These are phyloP conservation scores for Rhodamnia argentea DNA, from an alignment of 345 rosid genomes.

Conservation along the genomic window DNA sequence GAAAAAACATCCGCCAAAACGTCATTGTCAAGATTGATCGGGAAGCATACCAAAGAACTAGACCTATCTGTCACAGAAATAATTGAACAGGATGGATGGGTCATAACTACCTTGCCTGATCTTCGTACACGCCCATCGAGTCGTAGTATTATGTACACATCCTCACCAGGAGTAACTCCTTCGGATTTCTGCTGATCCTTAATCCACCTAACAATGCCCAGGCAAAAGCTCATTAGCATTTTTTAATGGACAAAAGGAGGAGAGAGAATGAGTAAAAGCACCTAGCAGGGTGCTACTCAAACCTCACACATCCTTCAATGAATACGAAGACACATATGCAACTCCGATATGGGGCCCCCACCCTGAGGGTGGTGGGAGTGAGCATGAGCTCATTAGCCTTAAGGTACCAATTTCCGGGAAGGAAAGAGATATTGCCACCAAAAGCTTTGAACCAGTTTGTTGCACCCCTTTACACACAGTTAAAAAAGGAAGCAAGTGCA, in stretches of 20 bases:
- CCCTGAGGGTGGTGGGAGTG: not conserved
- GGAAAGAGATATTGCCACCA: not conserved
- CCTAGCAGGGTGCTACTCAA: not conserved
- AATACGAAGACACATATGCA: not conserved
- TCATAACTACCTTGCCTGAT: slow-evolving; percentile 65
- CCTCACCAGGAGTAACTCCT: slow-evolving; percentile 81
- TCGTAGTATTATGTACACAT: slow-evolving; percentile 78
- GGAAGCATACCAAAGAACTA: not conserved
- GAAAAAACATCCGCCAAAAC: not conserved
- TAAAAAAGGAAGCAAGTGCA: slow-evolving; percentile 2
- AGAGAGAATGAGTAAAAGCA: not conserved
- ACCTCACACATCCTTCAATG: not conserved
- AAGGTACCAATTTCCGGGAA: not conserved
- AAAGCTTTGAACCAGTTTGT: not conserved
- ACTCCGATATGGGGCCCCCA: not conserved
- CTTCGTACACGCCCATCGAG: slow-evolving; percentile 96
- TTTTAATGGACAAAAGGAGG: not conserved
- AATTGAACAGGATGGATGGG: not conserved
- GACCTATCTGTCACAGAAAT: not conserved
- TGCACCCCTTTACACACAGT: not conserved
- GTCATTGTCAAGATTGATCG: not conserved
- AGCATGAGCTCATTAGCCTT: not conserved
- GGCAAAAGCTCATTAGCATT: not conserved
- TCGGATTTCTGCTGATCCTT: slow-evolving; percentile 81
- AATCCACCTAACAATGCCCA: slow-evolving; percentile 59